Percentiles rank a stretch among this genome's conserved stretches.
Evolutionary conservation across 225 moss, liverwort and hornwort species (phyloP).

Genomic region (Physcomitrellopsis africana): DNA sequence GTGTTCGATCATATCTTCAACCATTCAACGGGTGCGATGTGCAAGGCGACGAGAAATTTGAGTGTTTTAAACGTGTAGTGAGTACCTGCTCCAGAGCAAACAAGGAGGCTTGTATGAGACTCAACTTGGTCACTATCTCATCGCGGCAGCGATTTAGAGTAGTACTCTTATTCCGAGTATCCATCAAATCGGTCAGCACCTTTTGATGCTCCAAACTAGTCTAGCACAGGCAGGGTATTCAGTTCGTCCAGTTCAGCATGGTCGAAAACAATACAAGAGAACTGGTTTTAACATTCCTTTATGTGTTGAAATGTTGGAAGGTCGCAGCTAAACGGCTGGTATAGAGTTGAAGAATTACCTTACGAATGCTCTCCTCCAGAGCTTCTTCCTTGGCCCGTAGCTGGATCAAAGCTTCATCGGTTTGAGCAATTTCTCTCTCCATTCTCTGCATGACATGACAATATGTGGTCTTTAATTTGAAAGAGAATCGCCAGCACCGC

Average conservation of each 20-base stretch:
- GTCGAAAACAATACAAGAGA: not conserved
- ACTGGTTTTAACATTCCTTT: not conserved
- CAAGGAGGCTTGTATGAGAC: slow-evolving; percentile 62
- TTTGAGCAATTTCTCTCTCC: slow-evolving; percentile 48
- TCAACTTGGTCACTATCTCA: slow-evolving; percentile 48
- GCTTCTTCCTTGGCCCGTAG: slow-evolving; percentile 38
- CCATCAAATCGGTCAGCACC: slow-evolving; percentile 49
- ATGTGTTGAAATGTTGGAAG: not conserved
- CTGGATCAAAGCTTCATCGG: slow-evolving; percentile 30
- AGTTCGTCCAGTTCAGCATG: slow-evolving; percentile 18
- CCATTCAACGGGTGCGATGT: not conserved
- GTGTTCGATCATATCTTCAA: not conserved
- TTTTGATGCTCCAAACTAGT: slow-evolving; percentile 59
- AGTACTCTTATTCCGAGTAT: slow-evolving; percentile 46
- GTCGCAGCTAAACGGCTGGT: not conserved
- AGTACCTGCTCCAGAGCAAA: slow-evolving; percentile 61
- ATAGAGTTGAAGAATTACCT: slow-evolving; percentile 33
- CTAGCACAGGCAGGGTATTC: slow-evolving; percentile 38
- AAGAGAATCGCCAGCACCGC: not conserved
- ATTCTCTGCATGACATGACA: slow-evolving; percentile 35
- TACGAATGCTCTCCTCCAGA: slow-evolving; percentile 42
- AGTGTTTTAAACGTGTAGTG: not conserved
- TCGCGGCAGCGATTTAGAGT: slow-evolving; percentile 40
- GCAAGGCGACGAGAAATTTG: not conserved
- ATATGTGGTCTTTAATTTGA: slow-evolving; percentile 3